Conservation (phyloP, 2,329 filamentous ascomycete species). For the Nothopassalora personata region DNA sequence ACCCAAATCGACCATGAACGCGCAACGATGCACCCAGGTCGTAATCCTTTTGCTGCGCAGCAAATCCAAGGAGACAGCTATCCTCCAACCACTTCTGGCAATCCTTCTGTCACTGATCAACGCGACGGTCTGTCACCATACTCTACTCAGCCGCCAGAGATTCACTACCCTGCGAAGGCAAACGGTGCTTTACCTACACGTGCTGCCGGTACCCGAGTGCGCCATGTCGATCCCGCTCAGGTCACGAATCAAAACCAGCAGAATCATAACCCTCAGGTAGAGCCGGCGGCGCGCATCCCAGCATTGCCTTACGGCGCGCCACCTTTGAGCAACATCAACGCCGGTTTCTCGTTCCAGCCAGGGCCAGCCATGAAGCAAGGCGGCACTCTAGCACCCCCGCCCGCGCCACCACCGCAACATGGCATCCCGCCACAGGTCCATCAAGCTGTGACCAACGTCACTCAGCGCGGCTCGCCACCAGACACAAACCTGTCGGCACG, state of each 20-base stretch:
- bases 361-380: neutral
- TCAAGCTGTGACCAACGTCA: neutral
- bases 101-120: slow-evolving; percentile 8
- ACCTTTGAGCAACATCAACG: neutral
- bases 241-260: neutral
- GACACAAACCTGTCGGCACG: neutral
- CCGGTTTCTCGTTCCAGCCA: neutral
- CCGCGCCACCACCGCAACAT: neutral
- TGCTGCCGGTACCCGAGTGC: neutral
- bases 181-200: neutral
- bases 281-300: neutral
- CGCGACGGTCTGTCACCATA: neutral
- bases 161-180: neutral
- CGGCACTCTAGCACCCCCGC: neutral
- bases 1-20: neutral
- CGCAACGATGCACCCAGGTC: neutral
- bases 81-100: slow-evolving; percentile 15
- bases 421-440: neutral
- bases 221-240: too few relatives aligned
- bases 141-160: neutral
- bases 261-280: neutral
- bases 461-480: neutral
- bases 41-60: neutral
- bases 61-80: slow-evolving; percentile 13
- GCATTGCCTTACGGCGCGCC: neutral